Percentiles rank a stretch among this genome's conserved stretches.
Evolutionary conservation across 495 filamentous ascomycete genomes (phyloP).

Genomic region (Pseudoneurospora amorphoporcata): DNA sequence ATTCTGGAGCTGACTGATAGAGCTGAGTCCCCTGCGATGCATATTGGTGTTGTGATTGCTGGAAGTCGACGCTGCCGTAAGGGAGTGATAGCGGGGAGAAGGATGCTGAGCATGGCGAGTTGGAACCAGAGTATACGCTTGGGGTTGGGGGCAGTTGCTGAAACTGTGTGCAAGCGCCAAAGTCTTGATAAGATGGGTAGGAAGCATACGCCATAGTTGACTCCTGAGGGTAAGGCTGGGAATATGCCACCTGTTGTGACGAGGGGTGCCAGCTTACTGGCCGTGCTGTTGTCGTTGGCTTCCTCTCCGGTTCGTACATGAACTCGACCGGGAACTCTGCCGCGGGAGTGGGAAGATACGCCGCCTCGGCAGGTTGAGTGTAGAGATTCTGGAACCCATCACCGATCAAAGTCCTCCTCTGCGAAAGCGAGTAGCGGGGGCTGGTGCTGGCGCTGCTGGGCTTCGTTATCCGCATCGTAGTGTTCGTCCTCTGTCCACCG

Average conservation of each 20-base stretch:
- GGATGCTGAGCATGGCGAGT: constrained; percentile 29
- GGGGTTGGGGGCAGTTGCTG: constrained; percentile 33
- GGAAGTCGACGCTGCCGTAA: constrained; percentile 15
- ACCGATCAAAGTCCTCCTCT: constrained; percentile 45
- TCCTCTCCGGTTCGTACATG: constrained; percentile 22
- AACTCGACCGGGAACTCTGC: constrained; percentile 19
- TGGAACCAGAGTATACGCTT: constrained; percentile 33
- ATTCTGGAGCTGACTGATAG: neutral
- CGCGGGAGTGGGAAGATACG: constrained; percentile 21
- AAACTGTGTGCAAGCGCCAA: constrained; percentile 26
- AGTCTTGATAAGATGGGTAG: constrained; percentile 22
- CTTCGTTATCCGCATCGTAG: constrained; percentile 51
- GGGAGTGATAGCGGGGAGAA: constrained; percentile 34
- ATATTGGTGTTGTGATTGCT: constrained; percentile 3
- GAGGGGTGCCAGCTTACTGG: constrained; percentile 67
- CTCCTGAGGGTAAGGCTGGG: constrained; percentile 16
- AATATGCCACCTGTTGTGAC: constrained; percentile 26
- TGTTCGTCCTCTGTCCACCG: constrained; percentile 27
- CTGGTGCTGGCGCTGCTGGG: constrained; percentile 61
- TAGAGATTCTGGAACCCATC: constrained; percentile 31
- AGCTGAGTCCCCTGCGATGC: neutral
- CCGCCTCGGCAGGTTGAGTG: constrained; percentile 27
- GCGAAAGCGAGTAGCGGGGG: constrained; percentile 41
- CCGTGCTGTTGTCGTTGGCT: constrained; percentile 30
- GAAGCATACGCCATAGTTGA: constrained; percentile 19